Evolutionary conservation across 2,329 filamentous ascomycete genomes (phyloP).

Genomic region (Ophiostoma quercus): DNA sequence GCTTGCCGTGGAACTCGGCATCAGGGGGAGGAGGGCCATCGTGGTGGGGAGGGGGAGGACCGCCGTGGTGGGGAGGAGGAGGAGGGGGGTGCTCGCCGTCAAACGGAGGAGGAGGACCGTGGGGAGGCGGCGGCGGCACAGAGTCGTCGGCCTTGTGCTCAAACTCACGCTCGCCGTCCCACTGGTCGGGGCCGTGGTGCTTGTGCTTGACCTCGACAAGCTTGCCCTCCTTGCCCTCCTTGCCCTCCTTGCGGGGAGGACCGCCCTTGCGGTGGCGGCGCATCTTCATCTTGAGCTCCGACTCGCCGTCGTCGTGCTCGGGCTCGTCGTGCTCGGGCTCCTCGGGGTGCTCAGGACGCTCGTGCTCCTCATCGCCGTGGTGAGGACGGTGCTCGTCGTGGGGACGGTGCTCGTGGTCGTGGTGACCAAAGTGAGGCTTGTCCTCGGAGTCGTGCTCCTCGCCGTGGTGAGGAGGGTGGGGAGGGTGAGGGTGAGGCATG

Average conservation of each 20-base stretch:
- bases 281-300: conserved; percentile 17
- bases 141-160: too few relatives aligned
- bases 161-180: too few relatives aligned
- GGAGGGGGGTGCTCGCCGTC: background rate
- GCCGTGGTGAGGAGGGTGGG: background rate
- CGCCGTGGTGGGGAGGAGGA: background rate
- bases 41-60: background rate
- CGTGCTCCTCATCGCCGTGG: conserved; percentile 20
- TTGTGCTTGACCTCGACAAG: background rate
- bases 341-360: background rate
- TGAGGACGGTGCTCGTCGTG: conserved; percentile 15
- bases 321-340: conserved; percentile 20
- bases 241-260: conserved; percentile 12
- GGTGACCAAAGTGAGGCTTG: too few relatives aligned
- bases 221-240: background rate
- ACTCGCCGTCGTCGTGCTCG: conserved; percentile 18
- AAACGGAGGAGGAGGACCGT: background rate
- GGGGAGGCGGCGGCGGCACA: background rate
- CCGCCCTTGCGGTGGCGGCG: conserved; percentile 18
- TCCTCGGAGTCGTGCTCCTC: background rate
- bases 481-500: background rate
- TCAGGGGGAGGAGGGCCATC: background rate
- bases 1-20: background rate
- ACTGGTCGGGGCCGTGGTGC: too few relatives aligned
- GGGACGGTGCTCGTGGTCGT: background rate